Evolutionary conservation across 495 filamentous ascomycete species (phyloP), one percentile per base, ranked within the genome.

Genomic region (Aspergillus ellipticus): DNA sequence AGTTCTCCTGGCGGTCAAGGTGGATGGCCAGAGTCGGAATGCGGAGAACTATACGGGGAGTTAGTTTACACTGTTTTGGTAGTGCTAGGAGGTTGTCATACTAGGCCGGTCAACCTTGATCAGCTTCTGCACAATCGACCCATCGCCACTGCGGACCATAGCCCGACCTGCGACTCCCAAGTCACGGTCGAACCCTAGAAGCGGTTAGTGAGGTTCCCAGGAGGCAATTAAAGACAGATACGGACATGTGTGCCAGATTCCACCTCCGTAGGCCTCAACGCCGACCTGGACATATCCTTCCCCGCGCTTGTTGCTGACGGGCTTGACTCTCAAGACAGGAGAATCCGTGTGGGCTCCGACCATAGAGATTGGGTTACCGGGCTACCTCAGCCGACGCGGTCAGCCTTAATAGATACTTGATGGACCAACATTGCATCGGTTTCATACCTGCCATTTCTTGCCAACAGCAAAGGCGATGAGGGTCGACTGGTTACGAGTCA

Each of bases 331-430:
- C 45, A 97, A 79, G 49, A 88, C 89, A 0, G 89, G 89, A 4
- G 93, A 97, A 70, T 99, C 94, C 20, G 94, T 97, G 74, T 99
- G 94, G 45, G 94, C 92, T 63, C 94, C 94, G 56, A 99, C 83
- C 88, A 97, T 94, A 64, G 88, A 85, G 66, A 99, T 89, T 9
- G 93, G 84, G 69, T 96, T 96, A 49, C 94, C 94, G 6, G 95
- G 85, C 83, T 85, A 65, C 46, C 8, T 20, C 16, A 6, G 21
- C 4, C 43, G 15, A 24, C 43, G 10, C 19, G 13, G 20, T 22
- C n/a, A 48, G 45, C 24, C 5, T 26, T 8, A 2, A 28, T 16
- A 4, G 7, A 28, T 28, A 28, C 3, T 7, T 7, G 24, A 28
- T 3, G 16, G 24, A 11, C 2, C 13, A 16, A 5, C 4, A 3